Percentiles rank a stretch among this genome's conserved stretches.
phyloP scores from a whole-genome alignment of 2,329 filamentous ascomycete species.

The Beauveria rudraprayagi region DNA sequence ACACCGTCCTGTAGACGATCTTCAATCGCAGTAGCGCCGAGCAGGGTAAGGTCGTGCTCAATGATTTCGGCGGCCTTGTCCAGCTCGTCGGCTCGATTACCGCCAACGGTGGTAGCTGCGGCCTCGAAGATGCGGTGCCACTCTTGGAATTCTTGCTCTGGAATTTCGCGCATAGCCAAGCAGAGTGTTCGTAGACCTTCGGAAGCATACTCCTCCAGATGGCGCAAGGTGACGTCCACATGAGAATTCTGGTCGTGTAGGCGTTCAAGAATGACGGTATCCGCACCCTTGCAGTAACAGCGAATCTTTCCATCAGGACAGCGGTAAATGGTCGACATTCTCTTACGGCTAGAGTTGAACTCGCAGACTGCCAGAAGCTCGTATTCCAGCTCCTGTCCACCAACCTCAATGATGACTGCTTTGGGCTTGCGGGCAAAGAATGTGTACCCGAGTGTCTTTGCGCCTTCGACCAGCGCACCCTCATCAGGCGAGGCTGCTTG shows the following conservation, averaged over 20 bases:
- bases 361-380: slow-evolving; percentile 95
- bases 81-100: slow-evolving; percentile 86
- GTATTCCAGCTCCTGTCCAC: slow-evolving; percentile 68
- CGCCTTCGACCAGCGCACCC: slow-evolving; percentile 91
- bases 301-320: slow-evolving; percentile 94
- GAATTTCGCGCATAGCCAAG: slow-evolving; percentile 85
- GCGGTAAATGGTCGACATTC: slow-evolving; percentile 96
- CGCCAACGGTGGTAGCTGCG: slow-evolving; percentile 81
- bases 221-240: slow-evolving; percentile 81
- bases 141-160: slow-evolving; percentile 79
- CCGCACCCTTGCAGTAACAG: slow-evolving; percentile 91
- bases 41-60: slow-evolving; percentile 81
- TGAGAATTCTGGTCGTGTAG: slow-evolving; percentile 75
- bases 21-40: slow-evolving; percentile 95
- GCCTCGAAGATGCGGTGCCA: slow-evolving; percentile 84
- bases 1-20: slow-evolving; percentile 95
- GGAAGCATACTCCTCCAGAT: slow-evolving; percentile 97
- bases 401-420: slow-evolving; percentile 74
- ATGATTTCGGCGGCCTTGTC: slow-evolving; percentile 97
- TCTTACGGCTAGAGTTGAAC: slow-evolving; percentile 88
- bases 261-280: slow-evolving; percentile 94
- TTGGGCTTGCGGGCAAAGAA: slow-evolving; percentile 87
- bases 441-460: slow-evolving; percentile 74
- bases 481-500: slow-evolving; percentile 97
- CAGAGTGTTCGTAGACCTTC: slow-evolving; percentile 93